phyloP scores from a whole-genome alignment of 31 red algal genomes.

The Porphyra umbilicalis region DNA sequence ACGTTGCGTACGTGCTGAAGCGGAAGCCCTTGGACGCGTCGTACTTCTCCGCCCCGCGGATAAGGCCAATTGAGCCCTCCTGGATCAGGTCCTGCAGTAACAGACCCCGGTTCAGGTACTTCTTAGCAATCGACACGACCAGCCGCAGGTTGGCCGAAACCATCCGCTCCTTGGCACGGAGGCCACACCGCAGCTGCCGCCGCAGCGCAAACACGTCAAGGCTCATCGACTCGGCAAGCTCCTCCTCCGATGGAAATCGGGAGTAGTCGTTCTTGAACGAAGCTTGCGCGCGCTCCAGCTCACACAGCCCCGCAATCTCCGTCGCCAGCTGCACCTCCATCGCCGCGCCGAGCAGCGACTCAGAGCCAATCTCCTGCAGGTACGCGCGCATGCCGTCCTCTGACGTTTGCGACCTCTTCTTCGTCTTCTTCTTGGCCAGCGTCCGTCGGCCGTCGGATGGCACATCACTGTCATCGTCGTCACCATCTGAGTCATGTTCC shows the following conservation, averaged over 20 bases:
- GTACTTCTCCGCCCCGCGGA: constrained; percentile 93
- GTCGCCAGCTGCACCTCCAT: constrained; percentile 62
- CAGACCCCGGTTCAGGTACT: constrained; percentile 89
- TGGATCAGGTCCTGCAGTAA: constrained; percentile 96
- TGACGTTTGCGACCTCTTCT: constrained; percentile 3
- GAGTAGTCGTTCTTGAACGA: constrained; percentile 23
- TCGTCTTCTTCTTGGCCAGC: constrained; percentile 4
- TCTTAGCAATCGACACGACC: constrained; percentile 97
- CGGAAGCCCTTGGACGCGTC: constrained; percentile 91
- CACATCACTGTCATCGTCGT: neutral
- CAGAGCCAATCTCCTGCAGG: constrained; percentile 85
- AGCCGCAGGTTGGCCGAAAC: constrained; percentile 92
- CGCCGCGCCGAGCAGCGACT: constrained; percentile 54
- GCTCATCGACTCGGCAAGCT: constrained; percentile 56
- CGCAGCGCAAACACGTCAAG: constrained; percentile 31
- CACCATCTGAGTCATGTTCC: neutral
- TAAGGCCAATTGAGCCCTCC: constrained; percentile 93
- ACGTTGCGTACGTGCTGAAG: constrained; percentile 99
- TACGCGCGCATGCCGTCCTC: constrained; percentile 82
- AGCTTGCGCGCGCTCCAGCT: constrained; percentile 49
- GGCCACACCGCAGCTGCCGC: constrained; percentile 37
- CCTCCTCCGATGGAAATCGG: constrained; percentile 43
- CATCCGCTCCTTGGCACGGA: constrained; percentile 91
- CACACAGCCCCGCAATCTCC: constrained; percentile 44
- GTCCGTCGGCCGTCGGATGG: neutral